Percentiles rank a stretch among this genome's conserved stretches.
phyloP scores from a whole-genome alignment of 805 yeast species.

The Suhomyces sp. region DNA sequence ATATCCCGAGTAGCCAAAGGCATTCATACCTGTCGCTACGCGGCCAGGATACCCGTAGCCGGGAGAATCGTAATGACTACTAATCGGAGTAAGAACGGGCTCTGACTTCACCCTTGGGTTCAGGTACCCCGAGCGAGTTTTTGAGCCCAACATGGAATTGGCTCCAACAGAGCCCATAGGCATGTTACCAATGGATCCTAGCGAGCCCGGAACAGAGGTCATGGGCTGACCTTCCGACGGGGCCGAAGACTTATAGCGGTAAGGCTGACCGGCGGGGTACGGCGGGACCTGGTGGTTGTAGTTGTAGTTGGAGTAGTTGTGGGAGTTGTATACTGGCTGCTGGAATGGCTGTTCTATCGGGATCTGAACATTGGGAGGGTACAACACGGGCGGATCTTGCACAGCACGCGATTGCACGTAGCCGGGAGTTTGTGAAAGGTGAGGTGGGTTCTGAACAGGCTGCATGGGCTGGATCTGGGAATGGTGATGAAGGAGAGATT shows the following conservation, averaged over 20 bases:
- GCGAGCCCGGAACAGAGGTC: background rate
- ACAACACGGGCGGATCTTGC: background rate
- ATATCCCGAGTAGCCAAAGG: background rate
- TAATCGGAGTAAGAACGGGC: slow-evolving; percentile 5
- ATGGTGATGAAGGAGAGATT: slow-evolving; percentile 4
- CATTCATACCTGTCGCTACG: background rate
- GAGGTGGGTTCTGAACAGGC: slow-evolving; percentile 4
- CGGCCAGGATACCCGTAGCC: background rate
- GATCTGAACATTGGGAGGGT: slow-evolving; percentile 3
- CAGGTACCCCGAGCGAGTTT: background rate
- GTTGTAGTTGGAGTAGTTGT: background rate
- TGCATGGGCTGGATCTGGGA: slow-evolving; percentile 4
- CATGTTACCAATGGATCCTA: background rate
- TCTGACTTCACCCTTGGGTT: slow-evolving; percentile 7
- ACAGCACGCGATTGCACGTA: background rate
- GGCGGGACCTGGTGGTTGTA: slow-evolving; percentile 1
- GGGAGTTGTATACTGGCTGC: background rate
- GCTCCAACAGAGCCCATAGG: background rate
- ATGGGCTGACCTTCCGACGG: background rate
- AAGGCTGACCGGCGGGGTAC: background rate
- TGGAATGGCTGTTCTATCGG: slow-evolving; percentile 7
- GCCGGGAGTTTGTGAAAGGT: background rate
- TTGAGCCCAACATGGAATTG: background rate
- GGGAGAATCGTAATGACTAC: background rate
- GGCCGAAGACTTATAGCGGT: background rate